Base-by-base conservation (phyloP, 805 yeast genomes). In the Kregervanrija delftensis region DNA sequence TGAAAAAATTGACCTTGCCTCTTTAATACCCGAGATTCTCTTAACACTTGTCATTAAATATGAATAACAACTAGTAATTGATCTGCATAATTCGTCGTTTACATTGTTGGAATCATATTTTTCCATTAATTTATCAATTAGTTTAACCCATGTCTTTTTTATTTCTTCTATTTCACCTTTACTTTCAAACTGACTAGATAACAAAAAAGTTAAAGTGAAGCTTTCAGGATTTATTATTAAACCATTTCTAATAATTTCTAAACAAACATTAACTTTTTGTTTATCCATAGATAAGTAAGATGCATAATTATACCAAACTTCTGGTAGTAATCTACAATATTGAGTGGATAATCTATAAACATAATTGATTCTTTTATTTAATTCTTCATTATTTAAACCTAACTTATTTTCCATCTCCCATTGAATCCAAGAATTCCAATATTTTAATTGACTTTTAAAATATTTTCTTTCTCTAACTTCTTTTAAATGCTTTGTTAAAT, bases 331-430 rank as follows among this genome's bases (percentile, higher is more conserved):
- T 12, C 81, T 73, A 42, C 83, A 63, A 11, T 76, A 60, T 53
- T 77, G 75, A 8, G 81, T 67, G 1, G 93, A 80, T 60, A 86
- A 86, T 52, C 75, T 75, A 60, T 77, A 87, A n/a, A 83, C 83
- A 58, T 80, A 86, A 33, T 73, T 74, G 11, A 89, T 69, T 56
- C 98, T 73, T 42, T 69, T 69, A 28, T 71, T 67, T 17, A 81
- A 57, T 5, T 63, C 55, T 10, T 72, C 77, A 22, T 74, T 77
- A 6, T 73, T 68, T 16, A 85, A 61, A 17, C 77, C 79, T 49
- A 90, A 61, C 38, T 81, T 83, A 60, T 93, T 90, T 37, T 69
- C 66, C 51, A 72, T 73, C 57, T 93, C 98, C 79, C 93, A 85
- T 8, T 72, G 72, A 32, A 89, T 73, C 96, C 96, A 87, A 12